Percentiles rank a stretch among this genome's conserved stretches.
Evolutionary conservation across 208 protist species (phyloP).

Genomic region (Acanthamoeba triangularis): DNA sequence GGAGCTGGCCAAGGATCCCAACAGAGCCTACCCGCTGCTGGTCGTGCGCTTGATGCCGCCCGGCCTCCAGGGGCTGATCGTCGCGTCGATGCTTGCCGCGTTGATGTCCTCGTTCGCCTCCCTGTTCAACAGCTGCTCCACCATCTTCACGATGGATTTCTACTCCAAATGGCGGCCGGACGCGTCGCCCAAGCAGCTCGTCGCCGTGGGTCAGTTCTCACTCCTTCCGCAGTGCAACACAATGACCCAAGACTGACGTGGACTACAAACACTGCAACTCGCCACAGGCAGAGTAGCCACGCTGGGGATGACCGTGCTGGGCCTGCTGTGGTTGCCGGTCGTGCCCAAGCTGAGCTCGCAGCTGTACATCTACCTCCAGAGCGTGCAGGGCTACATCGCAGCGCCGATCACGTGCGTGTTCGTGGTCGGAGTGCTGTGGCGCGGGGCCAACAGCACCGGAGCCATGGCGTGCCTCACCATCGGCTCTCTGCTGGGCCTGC

Average conservation of each 20-base stretch:
- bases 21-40: constrained; percentile 82
- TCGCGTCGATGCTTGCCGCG: constrained; percentile 82
- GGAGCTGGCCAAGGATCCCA: constrained; percentile 79
- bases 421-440: constrained; percentile 59
- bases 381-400: constrained; percentile 76
- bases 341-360: constrained; percentile 72
- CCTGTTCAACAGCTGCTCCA: constrained; percentile 82
- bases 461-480: constrained; percentile 54
- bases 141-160: constrained; percentile 87
- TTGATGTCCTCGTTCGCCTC: constrained; percentile 85
- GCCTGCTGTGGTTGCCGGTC: constrained; percentile 57
- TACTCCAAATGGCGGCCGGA: constrained; percentile 73
- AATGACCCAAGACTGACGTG: neutral
- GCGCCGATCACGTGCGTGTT: constrained; percentile 72
- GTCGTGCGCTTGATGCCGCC: constrained; percentile 77
- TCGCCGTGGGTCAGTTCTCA: constrained; percentile 5
- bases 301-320: constrained; percentile 68
- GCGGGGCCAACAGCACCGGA: constrained; percentile 66
- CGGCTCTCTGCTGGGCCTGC: constrained; percentile 25
- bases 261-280: neutral
- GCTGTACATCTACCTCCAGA: constrained; percentile 78
- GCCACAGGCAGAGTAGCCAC: constrained; percentile 46
- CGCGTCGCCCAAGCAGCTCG: constrained; percentile 30
- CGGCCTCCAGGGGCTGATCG: constrained; percentile 79
- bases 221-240: neutral